Conservation (phyloP, 2,329 filamentous ascomycete genomes). For the Curvularia eragrostidis region DNA sequence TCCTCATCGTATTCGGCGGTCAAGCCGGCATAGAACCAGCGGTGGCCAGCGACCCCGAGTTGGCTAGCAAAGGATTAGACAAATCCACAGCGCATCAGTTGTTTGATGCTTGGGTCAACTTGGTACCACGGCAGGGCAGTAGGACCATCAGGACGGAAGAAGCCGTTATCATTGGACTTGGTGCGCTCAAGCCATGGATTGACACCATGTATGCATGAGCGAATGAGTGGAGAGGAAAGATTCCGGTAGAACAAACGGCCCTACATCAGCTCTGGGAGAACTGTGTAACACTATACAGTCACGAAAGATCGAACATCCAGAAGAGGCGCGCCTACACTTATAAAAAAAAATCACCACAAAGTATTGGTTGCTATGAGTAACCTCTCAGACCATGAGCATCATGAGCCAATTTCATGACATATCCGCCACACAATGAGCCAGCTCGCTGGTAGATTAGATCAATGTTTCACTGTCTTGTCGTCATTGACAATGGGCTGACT, state of each 20-base stretch:
- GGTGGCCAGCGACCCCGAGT: slow-evolving; percentile 65
- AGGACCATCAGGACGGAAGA: slow-evolving; percentile 85
- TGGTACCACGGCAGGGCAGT: slow-evolving; percentile 80
- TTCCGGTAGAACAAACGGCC: not conserved
- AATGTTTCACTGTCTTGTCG: not conserved
- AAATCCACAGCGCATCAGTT: slow-evolving; percentile 70
- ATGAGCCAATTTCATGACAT: not conserved
- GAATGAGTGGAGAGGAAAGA: not conserved
- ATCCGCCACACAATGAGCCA: not conserved
- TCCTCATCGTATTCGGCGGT: slow-evolving; percentile 81
- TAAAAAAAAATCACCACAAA: not conserved
- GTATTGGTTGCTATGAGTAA: not conserved
- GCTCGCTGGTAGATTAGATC: not conserved
- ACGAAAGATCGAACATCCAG: not conserved
- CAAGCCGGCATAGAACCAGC: slow-evolving; percentile 81
- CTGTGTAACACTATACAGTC: not conserved
- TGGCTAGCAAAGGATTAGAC: slow-evolving; percentile 68
- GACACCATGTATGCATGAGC: slow-evolving; percentile 28
- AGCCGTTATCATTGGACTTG: slow-evolving; percentile 78
- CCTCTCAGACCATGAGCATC: not conserved
- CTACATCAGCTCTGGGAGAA: not conserved
- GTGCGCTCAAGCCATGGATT: slow-evolving; percentile 63
- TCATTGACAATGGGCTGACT: not conserved
- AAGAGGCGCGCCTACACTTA: not conserved
- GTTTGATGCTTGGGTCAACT: slow-evolving; percentile 86